Base-by-base conservation (phyloP, 768 basidiomycete species). In the Podaxis sp. region DNA sequence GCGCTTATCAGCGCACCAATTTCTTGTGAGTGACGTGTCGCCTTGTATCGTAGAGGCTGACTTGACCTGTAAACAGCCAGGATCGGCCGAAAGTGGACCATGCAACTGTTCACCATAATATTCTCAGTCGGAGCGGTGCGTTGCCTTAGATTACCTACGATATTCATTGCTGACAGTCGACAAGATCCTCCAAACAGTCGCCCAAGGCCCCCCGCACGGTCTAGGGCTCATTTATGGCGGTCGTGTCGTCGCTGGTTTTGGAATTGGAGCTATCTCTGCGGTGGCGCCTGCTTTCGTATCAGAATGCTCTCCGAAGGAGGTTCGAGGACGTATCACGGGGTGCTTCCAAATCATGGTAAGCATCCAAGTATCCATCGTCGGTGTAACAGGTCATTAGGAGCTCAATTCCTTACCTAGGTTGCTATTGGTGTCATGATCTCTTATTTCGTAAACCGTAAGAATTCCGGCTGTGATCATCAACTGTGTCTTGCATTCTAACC, bases 201-300 rank as follows among this genome's bases (percentile, higher is more conserved):
- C 91, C 1, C 76, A 79, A 49, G 80, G 83, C 12, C 71, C 76
- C 5, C 67, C 69, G 40, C 79, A 78, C 12, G 88, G 89, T 3
- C 74, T 93, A 8, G 77, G 77, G 27, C 83, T 88, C 69, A 91
- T 94, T 64, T 94, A 94, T 70, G 82, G 81, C 12, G 94, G 94
- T 27, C 88, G 93, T 61, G 89, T 93, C 47, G 76, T 94, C 55
- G 84, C 88, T 19, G 93, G 93, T 57, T 49, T 93, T 29, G 93
- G 93, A 41, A 88, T 94, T 55, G 93, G 94, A 66, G 88, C 82
- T 5, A 92, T 94, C 66, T 91, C 79, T 11, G 85, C 88, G n/a
- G 88, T 94, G 2, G 87, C 92, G 1, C 94, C 93, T 4, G 87
- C 91, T 0, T 96, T 85, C 69, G 92, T 94, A 22, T 88, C 90